Evolutionary conservation across 2,329 filamentous ascomycete species (phyloP), one percentile per base, ranked within the genome.

Genomic region (Pleoardoris graminearum): DNA sequence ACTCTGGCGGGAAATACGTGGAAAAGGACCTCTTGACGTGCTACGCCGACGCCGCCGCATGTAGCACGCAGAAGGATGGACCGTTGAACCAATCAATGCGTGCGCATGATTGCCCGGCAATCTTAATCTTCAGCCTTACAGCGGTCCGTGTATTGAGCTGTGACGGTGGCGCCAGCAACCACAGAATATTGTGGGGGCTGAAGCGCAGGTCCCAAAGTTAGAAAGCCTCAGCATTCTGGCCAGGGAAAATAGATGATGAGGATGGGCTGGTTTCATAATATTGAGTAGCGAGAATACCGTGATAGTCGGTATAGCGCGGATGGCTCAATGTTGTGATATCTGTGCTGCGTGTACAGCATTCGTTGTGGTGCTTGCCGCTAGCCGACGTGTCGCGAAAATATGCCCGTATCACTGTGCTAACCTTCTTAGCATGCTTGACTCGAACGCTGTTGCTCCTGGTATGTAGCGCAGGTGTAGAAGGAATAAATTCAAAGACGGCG

Each of bases 51-150:
- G 33, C 38, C 50, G 51, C 46, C 41, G 46, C 46, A 39, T 39
- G 51, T 8, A 37, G 25, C 51, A 49, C 37, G 19, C 25, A 30
- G 17, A 12, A 8, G 32, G 30, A 17, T 23, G 17, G 4, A 37
- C n/a, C 7, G 25, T 47, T 23, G 5, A 36, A 29, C 50, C 48
- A 48, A 53, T 45, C n/a, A 23, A 25, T 12, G 23, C 11, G 7
- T 46, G 21, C n/a, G 21, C 30, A 23, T 35, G 33, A 33, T 39
- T 17, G 22, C 21, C n/a, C 36, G 29, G 43, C 29, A 55, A 55
- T 55, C n/a, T 46, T 36, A 48, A n/a, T 29, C 22, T 32, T 35
- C 43, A 55, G 52, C 52, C 48, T 45, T 51, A 45, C 32, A 29
- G 35, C 22, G 44, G 7, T 7, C 38, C 23, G 45, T 43, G 36